These are phyloP conservation scores for Colletotrichum chrysophilum DNA, from an alignment of 2,329 filamentous ascomycete genomes.

Conservation along the genomic window DNA sequence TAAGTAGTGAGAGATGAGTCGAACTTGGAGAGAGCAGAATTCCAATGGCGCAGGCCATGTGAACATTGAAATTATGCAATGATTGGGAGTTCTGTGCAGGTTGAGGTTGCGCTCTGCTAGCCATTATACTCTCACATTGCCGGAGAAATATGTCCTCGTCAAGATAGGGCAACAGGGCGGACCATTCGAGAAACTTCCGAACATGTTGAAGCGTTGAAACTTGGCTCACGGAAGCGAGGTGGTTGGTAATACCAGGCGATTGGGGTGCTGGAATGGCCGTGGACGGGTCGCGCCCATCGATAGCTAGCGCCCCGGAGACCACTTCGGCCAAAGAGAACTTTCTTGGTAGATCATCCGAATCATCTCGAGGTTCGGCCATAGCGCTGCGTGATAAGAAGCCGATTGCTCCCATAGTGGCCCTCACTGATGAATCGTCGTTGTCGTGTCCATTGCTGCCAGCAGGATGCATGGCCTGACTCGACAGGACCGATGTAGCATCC, in stretches of 20 bases:
- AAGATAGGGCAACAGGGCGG: neutral
- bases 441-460: neutral
- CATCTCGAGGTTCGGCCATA: constrained; percentile 9
- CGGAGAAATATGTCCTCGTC: neutral
- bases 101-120: neutral
- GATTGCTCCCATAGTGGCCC: constrained; percentile 16
- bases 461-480: neutral
- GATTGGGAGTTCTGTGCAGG: neutral
- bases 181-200: neutral
- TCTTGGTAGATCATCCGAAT: neutral
- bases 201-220: neutral
- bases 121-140: neutral
- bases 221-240: neutral
- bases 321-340: constrained; percentile 2
- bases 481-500: neutral
- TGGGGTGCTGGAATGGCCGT: neutral
- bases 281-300: constrained; percentile 5
- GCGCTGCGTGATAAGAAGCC: constrained; percentile 14
- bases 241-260: neutral
- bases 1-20: neutral
- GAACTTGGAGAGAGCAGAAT: neutral
- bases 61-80: constrained; percentile 2
- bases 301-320: neutral
- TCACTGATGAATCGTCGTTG: constrained; percentile 7
- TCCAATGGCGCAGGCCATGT: constrained; percentile 5